phyloP scores from a whole-genome alignment of 176 grass and related monocot species.

The Oryza meyeriana region DNA sequence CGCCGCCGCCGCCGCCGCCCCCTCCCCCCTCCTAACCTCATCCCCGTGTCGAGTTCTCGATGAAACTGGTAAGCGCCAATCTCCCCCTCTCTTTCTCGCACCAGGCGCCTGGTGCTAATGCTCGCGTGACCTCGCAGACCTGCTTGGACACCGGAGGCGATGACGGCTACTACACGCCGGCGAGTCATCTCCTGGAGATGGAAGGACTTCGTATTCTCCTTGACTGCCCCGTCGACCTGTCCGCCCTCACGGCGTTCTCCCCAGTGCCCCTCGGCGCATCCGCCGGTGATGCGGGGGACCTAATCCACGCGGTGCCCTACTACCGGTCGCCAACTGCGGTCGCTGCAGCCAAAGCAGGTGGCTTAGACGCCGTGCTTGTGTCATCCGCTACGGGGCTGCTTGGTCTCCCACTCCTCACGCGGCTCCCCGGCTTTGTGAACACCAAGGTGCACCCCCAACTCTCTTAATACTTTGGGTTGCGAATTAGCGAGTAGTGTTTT shows the following conservation, averaged over 20 bases:
- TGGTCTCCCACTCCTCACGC: constrained; percentile 83
- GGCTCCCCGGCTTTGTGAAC: constrained; percentile 45
- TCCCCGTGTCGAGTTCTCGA: constrained; percentile 1
- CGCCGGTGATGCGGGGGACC: constrained; percentile 10
- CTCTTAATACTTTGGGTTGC: neutral
- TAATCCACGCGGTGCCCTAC: constrained; percentile 58
- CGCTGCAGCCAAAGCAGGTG: constrained; percentile 39
- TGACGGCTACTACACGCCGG: constrained; percentile 47
- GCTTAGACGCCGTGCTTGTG: constrained; percentile 61
- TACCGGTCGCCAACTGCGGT: constrained; percentile 59
- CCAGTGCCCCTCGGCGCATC: constrained; percentile 16
- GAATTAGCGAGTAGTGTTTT: neutral
- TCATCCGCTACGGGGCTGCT: constrained; percentile 71
- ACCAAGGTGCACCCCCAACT: constrained; percentile 41
- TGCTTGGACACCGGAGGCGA: constrained; percentile 17
- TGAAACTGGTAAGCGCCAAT: constrained; percentile 61
- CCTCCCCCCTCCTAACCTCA: neutral
- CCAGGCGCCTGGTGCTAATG: neutral
- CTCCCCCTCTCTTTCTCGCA: neutral
- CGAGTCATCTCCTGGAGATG: constrained; percentile 61
- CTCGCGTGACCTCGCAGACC: constrained; percentile 1
- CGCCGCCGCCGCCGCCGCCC: too few species aligned
- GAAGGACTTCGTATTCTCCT: constrained; percentile 69
- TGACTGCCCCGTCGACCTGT: constrained; percentile 85
- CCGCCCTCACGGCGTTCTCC: constrained; percentile 55